Evolutionary conservation across 805 yeast species (phyloP).

Genomic region (Candida piceae): DNA sequence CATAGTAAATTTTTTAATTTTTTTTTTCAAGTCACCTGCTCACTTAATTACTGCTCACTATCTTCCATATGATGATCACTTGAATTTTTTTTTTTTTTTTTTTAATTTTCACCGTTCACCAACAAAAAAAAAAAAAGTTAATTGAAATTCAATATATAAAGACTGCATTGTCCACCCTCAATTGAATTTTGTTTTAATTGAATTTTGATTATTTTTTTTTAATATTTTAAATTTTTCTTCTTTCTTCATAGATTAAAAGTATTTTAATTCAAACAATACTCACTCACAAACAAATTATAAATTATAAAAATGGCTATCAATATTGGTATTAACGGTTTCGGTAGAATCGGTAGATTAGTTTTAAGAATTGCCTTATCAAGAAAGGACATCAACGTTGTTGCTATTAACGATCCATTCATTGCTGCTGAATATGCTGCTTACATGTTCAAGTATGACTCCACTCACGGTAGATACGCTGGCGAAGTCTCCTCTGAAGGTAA

Average conservation of each 20-base stretch:
- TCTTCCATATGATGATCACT: too few relatives aligned
- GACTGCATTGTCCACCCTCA: not conserved
- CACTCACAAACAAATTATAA: not conserved
- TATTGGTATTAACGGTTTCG: slow-evolving; percentile 92
- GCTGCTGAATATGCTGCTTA: slow-evolving; percentile 87
- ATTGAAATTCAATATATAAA: slow-evolving; percentile 2
- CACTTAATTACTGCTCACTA: too few relatives aligned
- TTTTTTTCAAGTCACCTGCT: too few relatives aligned
- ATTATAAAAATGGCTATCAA: slow-evolving; percentile 55
- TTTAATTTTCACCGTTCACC: too few relatives aligned
- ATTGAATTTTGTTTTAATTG: not conserved
- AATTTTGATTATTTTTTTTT: not conserved
- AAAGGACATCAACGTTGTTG: slow-evolving; percentile 75
- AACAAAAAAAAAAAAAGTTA: too few relatives aligned
- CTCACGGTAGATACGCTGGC: slow-evolving; percentile 84
- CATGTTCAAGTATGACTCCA: slow-evolving; percentile 93
- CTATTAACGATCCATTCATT: slow-evolving; percentile 90
- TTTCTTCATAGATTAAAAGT: not conserved
- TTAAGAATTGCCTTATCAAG: slow-evolving; percentile 74
- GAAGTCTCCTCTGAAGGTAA: slow-evolving; percentile 55
- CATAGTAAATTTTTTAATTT: too few relatives aligned
- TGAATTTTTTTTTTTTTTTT: too few relatives aligned
- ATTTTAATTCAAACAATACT: not conserved
- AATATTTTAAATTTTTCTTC: not conserved
- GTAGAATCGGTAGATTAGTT: slow-evolving; percentile 89